phyloP scores from a whole-genome alignment of 2,329 filamentous ascomycete genomes.

The Phaeosphaeriaceae sp. region DNA sequence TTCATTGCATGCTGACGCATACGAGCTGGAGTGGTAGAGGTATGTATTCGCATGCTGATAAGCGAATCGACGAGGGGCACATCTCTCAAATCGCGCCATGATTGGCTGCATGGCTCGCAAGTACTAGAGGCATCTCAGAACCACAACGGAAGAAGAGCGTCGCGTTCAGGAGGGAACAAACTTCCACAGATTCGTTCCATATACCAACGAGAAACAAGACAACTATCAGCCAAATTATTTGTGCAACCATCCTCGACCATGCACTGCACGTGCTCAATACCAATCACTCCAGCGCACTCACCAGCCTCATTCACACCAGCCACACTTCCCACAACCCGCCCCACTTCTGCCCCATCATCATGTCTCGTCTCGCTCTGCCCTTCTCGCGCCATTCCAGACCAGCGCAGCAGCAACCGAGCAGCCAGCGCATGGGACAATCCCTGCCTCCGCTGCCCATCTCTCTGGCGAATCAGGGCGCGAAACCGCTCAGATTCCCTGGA shows the following conservation, averaged over 20 bases:
- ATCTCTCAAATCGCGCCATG: neutral
- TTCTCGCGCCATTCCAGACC: neutral
- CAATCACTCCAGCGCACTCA: neutral
- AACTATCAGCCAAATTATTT: too few species aligned
- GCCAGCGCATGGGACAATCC: neutral
- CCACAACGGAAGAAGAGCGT: too few species aligned
- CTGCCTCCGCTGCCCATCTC: neutral
- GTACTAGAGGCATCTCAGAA: too few species aligned
- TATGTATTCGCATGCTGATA: too few species aligned
- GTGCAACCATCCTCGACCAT: too few species aligned
- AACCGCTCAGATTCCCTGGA: conserved; percentile 30
- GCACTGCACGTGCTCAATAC: neutral
- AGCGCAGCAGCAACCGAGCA: too few species aligned
- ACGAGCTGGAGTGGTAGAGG: too few species aligned
- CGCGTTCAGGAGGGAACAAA: too few species aligned
- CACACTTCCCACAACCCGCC: neutral
- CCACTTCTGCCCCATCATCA: neutral
- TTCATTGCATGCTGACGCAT: too few species aligned
- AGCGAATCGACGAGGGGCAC: neutral
- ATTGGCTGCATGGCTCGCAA: too few species aligned
- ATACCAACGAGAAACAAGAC: too few species aligned
- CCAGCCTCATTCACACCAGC: neutral
- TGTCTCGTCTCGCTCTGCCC: neutral
- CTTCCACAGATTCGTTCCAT: too few species aligned
- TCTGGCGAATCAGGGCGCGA: conserved; percentile 28